Evolutionary conservation across 108 stramenopile genomes (phyloP).

Genomic region (Epipyxis sp.): DNA sequence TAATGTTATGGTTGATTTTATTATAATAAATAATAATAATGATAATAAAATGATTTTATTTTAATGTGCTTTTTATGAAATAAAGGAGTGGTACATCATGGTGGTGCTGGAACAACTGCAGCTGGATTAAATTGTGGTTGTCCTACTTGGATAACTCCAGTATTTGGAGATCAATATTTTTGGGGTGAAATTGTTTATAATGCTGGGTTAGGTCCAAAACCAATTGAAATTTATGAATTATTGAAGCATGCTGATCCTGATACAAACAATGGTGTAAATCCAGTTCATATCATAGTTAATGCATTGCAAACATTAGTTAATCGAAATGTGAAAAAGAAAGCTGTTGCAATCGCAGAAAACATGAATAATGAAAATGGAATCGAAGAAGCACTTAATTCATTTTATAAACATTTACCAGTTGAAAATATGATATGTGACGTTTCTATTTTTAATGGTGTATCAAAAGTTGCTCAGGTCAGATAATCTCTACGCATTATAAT

Average conservation of each 20-base stretch:
- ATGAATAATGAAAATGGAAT: slow-evolving; percentile 32
- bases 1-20: no score
- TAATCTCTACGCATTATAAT: no score
- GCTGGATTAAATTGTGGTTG: slow-evolving; percentile 36
- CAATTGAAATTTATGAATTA: not conserved
- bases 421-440: slow-evolving; percentile 45
- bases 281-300: not conserved
- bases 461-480: no score
- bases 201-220: not conserved
- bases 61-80: no score
- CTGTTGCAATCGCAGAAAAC: not conserved
- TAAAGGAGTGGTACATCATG: slow-evolving; percentile 40
- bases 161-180: slow-evolving; percentile 47
- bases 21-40: no score
- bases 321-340: not conserved
- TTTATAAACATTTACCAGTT: slow-evolving; percentile 39
- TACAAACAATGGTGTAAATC: no score
- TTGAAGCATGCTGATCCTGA: no score
- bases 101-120: slow-evolving; percentile 42
- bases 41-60: no score
- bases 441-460: not conserved
- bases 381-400: slow-evolving; percentile 24
- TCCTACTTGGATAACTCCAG: slow-evolving; percentile 39
- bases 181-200: slow-evolving; percentile 33
- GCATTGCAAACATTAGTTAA: not conserved